Conservation (phyloP, 2,329 filamentous ascomycete species). For the Claviceps sorghi region DNA sequence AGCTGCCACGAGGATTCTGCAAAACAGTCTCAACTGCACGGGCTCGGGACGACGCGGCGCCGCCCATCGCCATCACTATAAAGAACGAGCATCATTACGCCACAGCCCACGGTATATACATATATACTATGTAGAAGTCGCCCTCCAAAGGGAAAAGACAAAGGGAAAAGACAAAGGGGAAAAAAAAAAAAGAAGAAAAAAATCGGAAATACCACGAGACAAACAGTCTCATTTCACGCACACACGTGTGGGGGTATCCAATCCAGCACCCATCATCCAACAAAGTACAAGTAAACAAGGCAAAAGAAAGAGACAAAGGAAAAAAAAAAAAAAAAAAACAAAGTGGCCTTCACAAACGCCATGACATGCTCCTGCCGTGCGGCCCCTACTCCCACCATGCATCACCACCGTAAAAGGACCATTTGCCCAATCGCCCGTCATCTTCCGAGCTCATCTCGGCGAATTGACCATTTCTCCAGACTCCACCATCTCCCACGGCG, state of each 20-base stretch:
- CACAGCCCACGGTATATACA: too few relatives aligned
- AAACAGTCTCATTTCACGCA: neutral
- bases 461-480: too few relatives aligned
- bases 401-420: too few relatives aligned
- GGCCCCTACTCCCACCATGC: neutral
- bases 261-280: neutral
- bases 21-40: too few relatives aligned
- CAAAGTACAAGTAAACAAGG: neutral
- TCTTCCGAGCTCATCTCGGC: too few relatives aligned
- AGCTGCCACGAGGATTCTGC: too few relatives aligned
- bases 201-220: neutral
- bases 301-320: neutral
- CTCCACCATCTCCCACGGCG: too few relatives aligned
- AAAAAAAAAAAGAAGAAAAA: neutral
- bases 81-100: too few relatives aligned
- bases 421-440: too few relatives aligned
- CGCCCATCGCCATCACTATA: too few relatives aligned
- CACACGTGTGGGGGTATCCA: neutral
- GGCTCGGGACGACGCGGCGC: too few relatives aligned
- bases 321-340: neutral
- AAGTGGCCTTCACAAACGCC: conserved; percentile 1
- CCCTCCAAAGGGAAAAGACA: neutral
- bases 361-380: neutral
- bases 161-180: neutral
- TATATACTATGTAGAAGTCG: too few relatives aligned